A percentile compares a stretch with the other conserved stretches of the same genome.
Conservation (phyloP, 2,329 filamentous ascomycete genomes). For the Verticillium zaregamsianum region DNA sequence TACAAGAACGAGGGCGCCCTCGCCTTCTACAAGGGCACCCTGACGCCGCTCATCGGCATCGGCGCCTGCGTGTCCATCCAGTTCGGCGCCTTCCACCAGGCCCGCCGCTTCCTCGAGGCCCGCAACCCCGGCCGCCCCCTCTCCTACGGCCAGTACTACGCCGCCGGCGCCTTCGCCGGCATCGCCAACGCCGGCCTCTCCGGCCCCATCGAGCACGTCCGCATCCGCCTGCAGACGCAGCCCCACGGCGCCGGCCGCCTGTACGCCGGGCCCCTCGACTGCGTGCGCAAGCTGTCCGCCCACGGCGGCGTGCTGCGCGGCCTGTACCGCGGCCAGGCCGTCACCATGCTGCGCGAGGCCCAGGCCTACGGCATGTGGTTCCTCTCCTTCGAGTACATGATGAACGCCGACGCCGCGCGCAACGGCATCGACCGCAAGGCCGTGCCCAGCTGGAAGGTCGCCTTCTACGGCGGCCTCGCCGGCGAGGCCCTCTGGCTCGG, state of each 20-base stretch:
- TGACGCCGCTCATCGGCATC: slow-evolving; percentile 92
- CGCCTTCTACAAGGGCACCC: slow-evolving; percentile 97
- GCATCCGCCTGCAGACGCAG: slow-evolving; percentile 93
- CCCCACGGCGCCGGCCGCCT: slow-evolving; percentile 77
- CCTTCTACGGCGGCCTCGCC: slow-evolving; percentile 86
- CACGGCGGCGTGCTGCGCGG: slow-evolving; percentile 64
- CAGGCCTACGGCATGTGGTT: slow-evolving; percentile 98
- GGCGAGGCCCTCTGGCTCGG: slow-evolving; percentile 91
- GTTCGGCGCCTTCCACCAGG: slow-evolving; percentile 94
- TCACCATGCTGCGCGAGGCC: slow-evolving; percentile 84
- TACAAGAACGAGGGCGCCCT: slow-evolving; percentile 81
- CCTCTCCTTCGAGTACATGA: slow-evolving; percentile 89
- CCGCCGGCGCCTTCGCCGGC: slow-evolving; percentile 86
- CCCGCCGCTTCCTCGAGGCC: slow-evolving; percentile 78
- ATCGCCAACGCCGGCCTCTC: slow-evolving; percentile 86
- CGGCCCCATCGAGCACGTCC: slow-evolving; percentile 91
- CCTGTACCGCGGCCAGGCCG: slow-evolving; percentile 81
- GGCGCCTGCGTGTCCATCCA: slow-evolving; percentile 98
- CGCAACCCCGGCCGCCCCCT: slow-evolving; percentile 58
- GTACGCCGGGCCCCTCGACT: slow-evolving; percentile 84
- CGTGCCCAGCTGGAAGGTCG: slow-evolving; percentile 80
- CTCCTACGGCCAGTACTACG: slow-evolving; percentile 82
- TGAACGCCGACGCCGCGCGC: slow-evolving; percentile 81
- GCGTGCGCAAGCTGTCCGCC: slow-evolving; percentile 75
- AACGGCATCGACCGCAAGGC: slow-evolving; percentile 73